Evolutionary conservation across 768 basidiomycete species (phyloP), one percentile per base, ranked within the genome.

Genomic region (Pleurotus tuoliensis): DNA sequence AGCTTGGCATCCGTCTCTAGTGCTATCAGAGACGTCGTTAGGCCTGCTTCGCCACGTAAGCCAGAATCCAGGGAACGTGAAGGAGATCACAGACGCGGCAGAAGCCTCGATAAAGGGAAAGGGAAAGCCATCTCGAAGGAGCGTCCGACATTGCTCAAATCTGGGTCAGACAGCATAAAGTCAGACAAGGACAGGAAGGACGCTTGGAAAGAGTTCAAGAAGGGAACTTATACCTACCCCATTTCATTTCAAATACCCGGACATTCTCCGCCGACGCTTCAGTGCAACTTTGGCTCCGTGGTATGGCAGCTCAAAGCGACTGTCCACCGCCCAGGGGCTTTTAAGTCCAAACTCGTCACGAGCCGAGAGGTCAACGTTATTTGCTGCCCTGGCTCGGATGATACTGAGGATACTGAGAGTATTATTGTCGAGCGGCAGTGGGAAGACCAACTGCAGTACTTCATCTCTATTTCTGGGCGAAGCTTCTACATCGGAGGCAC

Each of bases 161-260:
- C 77, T 27, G 67, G 76, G 3, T 34, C 30, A 34, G 78, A 73
- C 39, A 74, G 73, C 8, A 64, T 80, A 12, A 74, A 73, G 48
- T 56, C 71, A 15, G 73, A 76, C 24, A 74, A 74, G 4, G 76
- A 79, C 43, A 71, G 62, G 25, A 74, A 77, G 56, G 72, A 79
- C 50, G 77, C 79, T 4, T 98, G 93, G 92, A 87, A 88, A 66
- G 88, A 95, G 68, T 96, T 96, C 69, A 83, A 86, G 63, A 86
- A 89, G 73, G 94, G 94, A 89, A 89, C 85, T 4, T 98, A 98
- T 68, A 92, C 88, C 15, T 98, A 93, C 70, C 96, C 96, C 2
- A 90, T 99, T 64, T 90, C 90, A 12, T 94, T 98, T 68, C 77
- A 86, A 15, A 86, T 99, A 55, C 92, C 96, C 0, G 76, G 83